These are phyloP conservation scores for Sphaceloma murrayae DNA, from an alignment of 2,329 filamentous ascomycete genomes.

Conservation along the genomic window DNA sequence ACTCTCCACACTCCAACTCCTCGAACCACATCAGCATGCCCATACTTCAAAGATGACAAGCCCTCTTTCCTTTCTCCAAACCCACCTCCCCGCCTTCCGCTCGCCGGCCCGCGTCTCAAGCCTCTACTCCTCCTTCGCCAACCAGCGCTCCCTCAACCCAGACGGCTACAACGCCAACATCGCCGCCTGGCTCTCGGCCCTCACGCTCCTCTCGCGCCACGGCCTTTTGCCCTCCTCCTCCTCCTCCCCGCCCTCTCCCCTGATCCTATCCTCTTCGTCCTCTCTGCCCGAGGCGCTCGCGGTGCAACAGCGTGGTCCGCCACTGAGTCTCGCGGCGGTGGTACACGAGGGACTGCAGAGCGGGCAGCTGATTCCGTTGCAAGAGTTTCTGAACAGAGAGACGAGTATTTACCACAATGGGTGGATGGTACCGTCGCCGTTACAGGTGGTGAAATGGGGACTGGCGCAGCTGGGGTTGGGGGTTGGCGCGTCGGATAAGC, in stretches of 20 bases:
- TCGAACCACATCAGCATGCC: neutral
- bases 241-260: slow-evolving; percentile 54
- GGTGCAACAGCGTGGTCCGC: slow-evolving; percentile 72
- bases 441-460: slow-evolving; percentile 66
- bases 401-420: slow-evolving; percentile 60
- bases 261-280: slow-evolving; percentile 63
- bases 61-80: slow-evolving; percentile 52
- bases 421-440: slow-evolving; percentile 60
- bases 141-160: slow-evolving; percentile 66
- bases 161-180: slow-evolving; percentile 78
- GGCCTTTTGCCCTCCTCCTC: slow-evolving; percentile 50
- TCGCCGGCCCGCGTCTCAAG: slow-evolving; percentile 62
- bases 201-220: slow-evolving; percentile 57
- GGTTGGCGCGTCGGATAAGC: slow-evolving; percentile 36
- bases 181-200: slow-evolving; percentile 64
- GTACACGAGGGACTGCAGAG: slow-evolving; percentile 63
- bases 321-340: slow-evolving; percentile 69
- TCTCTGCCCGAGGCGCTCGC: no score
- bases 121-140: slow-evolving; percentile 77
- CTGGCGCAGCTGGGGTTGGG: slow-evolving; percentile 58
- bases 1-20: neutral
- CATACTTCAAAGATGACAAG: slow-evolving; percentile 26
- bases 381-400: slow-evolving; percentile 55
- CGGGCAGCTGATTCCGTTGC: slow-evolving; percentile 59
- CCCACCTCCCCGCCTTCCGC: slow-evolving; percentile 40